Evolutionary conservation across 2,329 filamentous ascomycete genomes (phyloP), one percentile per base, ranked within the genome.

Genomic region (Chaetomium sp.): DNA sequence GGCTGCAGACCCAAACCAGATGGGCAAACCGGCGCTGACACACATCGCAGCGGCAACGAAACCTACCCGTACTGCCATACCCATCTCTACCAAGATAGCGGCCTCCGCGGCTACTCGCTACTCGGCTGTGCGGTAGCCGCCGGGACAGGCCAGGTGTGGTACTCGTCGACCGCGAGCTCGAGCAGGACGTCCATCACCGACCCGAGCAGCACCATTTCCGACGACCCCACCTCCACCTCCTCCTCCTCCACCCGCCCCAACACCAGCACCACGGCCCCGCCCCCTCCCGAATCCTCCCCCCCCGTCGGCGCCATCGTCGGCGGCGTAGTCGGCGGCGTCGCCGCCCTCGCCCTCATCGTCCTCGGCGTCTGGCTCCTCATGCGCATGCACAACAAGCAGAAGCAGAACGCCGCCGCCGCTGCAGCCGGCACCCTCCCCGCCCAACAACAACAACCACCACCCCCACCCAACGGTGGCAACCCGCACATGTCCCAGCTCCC

Each of bases 251-350:
- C 19, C 13, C 13, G 54, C 49, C 31, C 3, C 35, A 49, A 63
- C 29, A 57, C 57, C 53, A 29, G 33, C n/a, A 23, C 47, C 21
- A 51, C 27, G 7, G 16, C 47, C 27, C 33, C 31, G n/a, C 1
- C 54, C 27, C 57, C 54, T 19, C 9, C 35, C 1, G 57, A 61
- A 19, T 16, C 38, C 12, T 59, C 63, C 25, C 68, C 67, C 25
- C 68, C 68, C 29, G 27, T 61, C 8, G 75, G 72, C 31, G 66
- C 75, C 63, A 75, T 77, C 47, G 72, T 72, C 3, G 75, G 75
- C 33, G 75, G 75, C 42, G 75, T 73, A 8, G 72, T 77, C 2
- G 74, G 71, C 63, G 75, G 71, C 19, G 54, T 74, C 0, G 73
- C 63, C 29, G 70, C 70, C n/a, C 54, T 77, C 27, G 74, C 63